These are phyloP conservation scores for Scheffersomyces illinoinensis DNA, from an alignment of 1,139 yeast genomes.

Conservation along the genomic window DNA sequence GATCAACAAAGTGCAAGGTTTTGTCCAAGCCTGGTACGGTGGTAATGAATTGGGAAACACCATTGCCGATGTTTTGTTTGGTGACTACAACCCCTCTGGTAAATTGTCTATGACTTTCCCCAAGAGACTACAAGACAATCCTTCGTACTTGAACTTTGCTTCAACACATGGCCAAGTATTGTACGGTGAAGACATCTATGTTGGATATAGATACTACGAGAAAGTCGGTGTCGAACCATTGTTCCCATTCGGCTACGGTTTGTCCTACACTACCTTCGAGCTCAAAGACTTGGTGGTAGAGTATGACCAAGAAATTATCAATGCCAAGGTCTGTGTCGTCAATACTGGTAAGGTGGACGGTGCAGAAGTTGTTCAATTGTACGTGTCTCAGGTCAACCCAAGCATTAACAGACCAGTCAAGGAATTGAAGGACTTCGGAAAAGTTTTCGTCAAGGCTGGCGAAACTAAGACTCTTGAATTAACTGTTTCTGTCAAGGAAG, in stretches of 20 bases:
- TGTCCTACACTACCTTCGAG: conserved; percentile 54
- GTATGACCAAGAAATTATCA: conserved; percentile 9
- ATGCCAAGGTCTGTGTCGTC: conserved; percentile 36
- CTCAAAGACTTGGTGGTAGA: conserved; percentile 13
- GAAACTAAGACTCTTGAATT: conserved; percentile 36
- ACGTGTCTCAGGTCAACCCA: conserved; percentile 40
- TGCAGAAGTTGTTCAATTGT: conserved; percentile 49
- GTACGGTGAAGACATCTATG: conserved; percentile 58
- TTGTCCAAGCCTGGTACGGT: conserved; percentile 52
- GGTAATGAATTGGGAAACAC: conserved; percentile 32
- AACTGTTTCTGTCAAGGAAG: conserved; percentile 44
- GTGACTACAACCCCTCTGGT: conserved; percentile 29
- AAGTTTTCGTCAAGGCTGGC: conserved; percentile 45
- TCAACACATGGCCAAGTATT: conserved; percentile 45
- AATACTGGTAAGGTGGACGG: conserved; percentile 48
- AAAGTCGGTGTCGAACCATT: conserved; percentile 44
- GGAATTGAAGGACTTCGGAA: conserved; percentile 58
- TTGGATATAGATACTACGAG: conserved; percentile 64
- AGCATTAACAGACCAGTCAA: conserved; percentile 52
- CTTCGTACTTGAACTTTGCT: conserved; percentile 20
- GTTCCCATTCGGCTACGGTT: conserved; percentile 63
- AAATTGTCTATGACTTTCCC: conserved; percentile 29
- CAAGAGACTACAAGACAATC: conserved; percentile 20
- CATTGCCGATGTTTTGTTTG: conserved; percentile 29
- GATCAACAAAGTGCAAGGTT: conserved; percentile 45